phyloP scores from a whole-genome alignment of 139 green algal genomes.

The Volvox africanus region DNA sequence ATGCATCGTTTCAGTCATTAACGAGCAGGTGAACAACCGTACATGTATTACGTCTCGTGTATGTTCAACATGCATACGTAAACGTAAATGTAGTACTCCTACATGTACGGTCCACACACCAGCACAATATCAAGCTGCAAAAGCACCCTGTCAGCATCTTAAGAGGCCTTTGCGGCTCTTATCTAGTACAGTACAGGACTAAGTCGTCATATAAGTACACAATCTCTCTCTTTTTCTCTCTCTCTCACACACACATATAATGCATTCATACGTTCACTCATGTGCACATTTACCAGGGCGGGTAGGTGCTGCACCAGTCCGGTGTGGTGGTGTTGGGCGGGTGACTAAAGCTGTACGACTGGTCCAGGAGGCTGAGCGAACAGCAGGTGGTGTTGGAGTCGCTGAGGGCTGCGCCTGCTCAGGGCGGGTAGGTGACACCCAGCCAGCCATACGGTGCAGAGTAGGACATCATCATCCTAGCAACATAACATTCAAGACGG shows the following conservation, averaged over 20 bases:
- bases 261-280: neutral
- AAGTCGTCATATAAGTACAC: neutral
- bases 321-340: neutral
- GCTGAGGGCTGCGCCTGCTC: neutral
- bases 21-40: no score
- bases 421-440: no score
- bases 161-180: neutral
- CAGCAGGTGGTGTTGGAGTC: conserved; percentile 27
- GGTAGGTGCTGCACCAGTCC: conserved; percentile 2
- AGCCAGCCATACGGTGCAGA: no score
- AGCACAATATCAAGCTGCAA: neutral
- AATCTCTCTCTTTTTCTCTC: neutral
- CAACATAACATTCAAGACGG: no score
- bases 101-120: no score
- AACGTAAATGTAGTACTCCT: no score
- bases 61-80: no score
- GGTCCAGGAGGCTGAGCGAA: conserved; percentile 33
- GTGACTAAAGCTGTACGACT: conserved; percentile 1
- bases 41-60: no score
- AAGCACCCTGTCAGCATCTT: neutral
- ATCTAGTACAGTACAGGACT: neutral
- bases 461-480: no score
- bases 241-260: no score
- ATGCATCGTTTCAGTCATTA: no score
- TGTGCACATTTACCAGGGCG: neutral